Conservation (phyloP, 371 early-diverging fungal genomes). For the Funneliformis caledonium region DNA sequence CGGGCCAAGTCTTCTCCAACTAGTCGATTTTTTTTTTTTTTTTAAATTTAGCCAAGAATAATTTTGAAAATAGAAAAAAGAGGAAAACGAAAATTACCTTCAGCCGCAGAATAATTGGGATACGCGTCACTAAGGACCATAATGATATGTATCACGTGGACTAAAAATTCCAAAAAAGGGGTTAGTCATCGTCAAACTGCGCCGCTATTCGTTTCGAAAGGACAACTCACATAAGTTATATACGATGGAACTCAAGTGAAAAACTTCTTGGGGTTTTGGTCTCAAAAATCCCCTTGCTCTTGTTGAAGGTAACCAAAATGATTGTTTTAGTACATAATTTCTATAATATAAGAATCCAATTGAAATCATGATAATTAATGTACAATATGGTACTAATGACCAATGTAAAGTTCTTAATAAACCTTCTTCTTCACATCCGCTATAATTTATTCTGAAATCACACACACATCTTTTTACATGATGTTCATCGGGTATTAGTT, state of each 20-base stretch:
- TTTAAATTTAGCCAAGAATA: neutral
- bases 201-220: too few relatives aligned
- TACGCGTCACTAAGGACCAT: constrained; percentile 7
- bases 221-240: constrained; percentile 11
- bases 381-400: constrained; percentile 10
- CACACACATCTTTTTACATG: constrained; percentile 13
- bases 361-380: neutral
- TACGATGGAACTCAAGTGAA: neutral
- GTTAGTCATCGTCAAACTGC: neutral
- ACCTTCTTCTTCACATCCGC: constrained; percentile 28
- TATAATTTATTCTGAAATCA: constrained; percentile 34
- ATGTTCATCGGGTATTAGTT: too few relatives aligned
- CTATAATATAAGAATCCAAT: constrained; percentile 11
- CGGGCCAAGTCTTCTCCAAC: constrained; percentile 15
- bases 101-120: neutral
- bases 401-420: neutral
- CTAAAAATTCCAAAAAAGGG: neutral
- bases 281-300: constrained; percentile 34
- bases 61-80: neutral
- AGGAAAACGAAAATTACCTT: constrained; percentile 7
- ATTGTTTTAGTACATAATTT: constrained; percentile 9
- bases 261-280: neutral
- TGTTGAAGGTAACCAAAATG: constrained; percentile 15
- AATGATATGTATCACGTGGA: neutral
- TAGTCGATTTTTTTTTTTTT: neutral